phyloP scores from a whole-genome alignment of 768 basidiomycete species.

The Trametes punicea region DNA sequence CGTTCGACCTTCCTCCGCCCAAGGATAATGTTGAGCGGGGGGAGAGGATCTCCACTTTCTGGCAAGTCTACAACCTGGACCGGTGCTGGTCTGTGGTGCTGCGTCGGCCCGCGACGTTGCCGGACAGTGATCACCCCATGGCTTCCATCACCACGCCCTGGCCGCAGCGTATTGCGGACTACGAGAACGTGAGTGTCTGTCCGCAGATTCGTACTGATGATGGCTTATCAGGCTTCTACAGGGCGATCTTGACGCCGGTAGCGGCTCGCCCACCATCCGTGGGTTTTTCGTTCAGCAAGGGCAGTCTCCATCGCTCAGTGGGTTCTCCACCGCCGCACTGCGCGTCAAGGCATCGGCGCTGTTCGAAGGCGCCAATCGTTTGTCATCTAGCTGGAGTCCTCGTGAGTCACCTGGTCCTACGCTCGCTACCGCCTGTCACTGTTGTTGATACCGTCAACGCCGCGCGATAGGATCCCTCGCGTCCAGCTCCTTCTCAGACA shows the following conservation, averaged over 20 bases:
- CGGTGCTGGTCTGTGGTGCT: conserved; percentile 77
- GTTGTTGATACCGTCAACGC: background rate
- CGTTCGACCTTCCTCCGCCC: conserved; percentile 53
- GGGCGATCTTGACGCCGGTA: conserved; percentile 54
- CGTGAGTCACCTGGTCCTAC: conserved; percentile 38
- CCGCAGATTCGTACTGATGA: background rate
- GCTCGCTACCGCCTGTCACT: conserved; percentile 8
- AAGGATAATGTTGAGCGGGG: conserved; percentile 61
- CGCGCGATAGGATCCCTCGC: conserved; percentile 36
- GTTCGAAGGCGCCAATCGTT: conserved; percentile 61
- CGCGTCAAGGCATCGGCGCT: conserved; percentile 77
- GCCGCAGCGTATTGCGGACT: conserved; percentile 72
- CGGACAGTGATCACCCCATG: conserved; percentile 56
- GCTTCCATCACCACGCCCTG: conserved; percentile 69
- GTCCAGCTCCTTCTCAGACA: conserved; percentile 49
- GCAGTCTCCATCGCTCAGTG: conserved; percentile 44
- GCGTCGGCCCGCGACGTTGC: conserved; percentile 62
- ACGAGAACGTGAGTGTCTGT: conserved; percentile 54
- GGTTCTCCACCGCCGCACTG: conserved; percentile 61
- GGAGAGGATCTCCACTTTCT: conserved; percentile 73
- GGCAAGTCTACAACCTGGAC: conserved; percentile 81
- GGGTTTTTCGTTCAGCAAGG: conserved; percentile 55
- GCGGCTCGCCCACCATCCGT: conserved; percentile 55
- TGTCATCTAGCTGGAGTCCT: conserved; percentile 59
- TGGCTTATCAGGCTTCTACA: conserved; percentile 29